Conservation (phyloP, 192 early-diverging fungal species). For the Pilobolus umbonatus region DNA sequence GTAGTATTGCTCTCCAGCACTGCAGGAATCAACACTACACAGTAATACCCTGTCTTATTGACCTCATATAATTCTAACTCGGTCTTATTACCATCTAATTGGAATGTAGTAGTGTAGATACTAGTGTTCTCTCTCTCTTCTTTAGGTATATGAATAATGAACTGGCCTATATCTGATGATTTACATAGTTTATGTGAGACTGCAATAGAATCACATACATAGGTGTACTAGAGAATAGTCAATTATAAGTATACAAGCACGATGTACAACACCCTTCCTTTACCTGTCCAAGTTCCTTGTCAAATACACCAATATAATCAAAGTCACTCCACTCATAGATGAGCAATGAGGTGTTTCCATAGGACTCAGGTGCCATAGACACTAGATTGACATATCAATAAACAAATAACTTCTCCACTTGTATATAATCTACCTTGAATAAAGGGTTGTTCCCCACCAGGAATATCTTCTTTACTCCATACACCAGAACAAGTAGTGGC, state of each 20-base stretch:
- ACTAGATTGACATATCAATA: conserved; percentile 16
- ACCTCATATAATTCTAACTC: conserved; percentile 60
- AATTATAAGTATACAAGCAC: background rate
- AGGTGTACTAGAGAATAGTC: conserved; percentile 9
- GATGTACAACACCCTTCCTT: background rate
- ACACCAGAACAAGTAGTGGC: conserved; percentile 31
- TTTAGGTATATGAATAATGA: conserved; percentile 49
- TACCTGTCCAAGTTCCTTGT: conserved; percentile 22
- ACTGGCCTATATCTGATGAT: conserved; percentile 43
- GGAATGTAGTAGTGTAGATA: conserved; percentile 29
- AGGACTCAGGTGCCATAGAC: conserved; percentile 20
- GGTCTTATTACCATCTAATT: conserved; percentile 33
- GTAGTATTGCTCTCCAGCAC: conserved; percentile 5
- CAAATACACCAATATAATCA: conserved; percentile 34
- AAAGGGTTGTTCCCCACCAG: conserved; percentile 32
- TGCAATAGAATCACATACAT: conserved; percentile 53
- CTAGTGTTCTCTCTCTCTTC: conserved; percentile 23
- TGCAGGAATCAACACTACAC: conserved; percentile 51
- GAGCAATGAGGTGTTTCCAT: conserved; percentile 37
- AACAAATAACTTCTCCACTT: background rate
- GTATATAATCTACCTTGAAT: conserved; percentile 28
- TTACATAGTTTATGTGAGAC: conserved; percentile 50
- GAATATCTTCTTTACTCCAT: conserved; percentile 34
- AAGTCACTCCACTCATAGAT: conserved; percentile 46
- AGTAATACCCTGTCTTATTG: conserved; percentile 81